Conservation (phyloP, 805 yeast genomes). For the Yamadazyma sp. region DNA sequence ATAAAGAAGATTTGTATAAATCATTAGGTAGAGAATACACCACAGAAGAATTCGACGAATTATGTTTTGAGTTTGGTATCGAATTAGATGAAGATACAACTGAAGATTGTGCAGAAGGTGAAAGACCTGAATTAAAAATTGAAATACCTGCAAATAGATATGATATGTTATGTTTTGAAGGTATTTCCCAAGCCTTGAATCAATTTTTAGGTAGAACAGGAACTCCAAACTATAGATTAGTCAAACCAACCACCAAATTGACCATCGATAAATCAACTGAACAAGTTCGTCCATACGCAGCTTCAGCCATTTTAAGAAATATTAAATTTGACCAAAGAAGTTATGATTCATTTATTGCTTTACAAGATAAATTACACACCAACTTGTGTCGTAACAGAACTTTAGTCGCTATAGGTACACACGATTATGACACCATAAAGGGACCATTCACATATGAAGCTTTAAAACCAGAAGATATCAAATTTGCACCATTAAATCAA, state of each 20-base stretch:
- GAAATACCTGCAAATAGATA: constrained; percentile 98
- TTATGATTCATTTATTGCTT: constrained; percentile 90
- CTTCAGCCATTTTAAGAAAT: constrained; percentile 89
- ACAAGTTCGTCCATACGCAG: constrained; percentile 85
- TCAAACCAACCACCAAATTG: constrained; percentile 58
- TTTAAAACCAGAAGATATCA: constrained; percentile 69
- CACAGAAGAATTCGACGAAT: constrained; percentile 91
- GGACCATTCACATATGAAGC: constrained; percentile 91
- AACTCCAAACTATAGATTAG: constrained; percentile 66
- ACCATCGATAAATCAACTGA: constrained; percentile 74
- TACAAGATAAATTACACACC: constrained; percentile 94
- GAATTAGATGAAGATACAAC: constrained; percentile 98
- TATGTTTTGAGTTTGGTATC: constrained; percentile 95
- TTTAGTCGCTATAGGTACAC: constrained; percentile 97
- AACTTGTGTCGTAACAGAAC: constrained; percentile 97
- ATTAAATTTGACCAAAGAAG: constrained; percentile 77
- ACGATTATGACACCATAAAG: constrained; percentile 76
- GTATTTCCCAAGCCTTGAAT: constrained; percentile 91
- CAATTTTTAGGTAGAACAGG: constrained; percentile 73
- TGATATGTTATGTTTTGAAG: constrained; percentile 97
- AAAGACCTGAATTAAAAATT: constrained; percentile 94
- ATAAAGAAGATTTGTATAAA: constrained; percentile 85
- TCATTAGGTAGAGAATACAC: constrained; percentile 61
- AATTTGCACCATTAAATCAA: constrained; percentile 75
- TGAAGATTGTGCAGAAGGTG: constrained; percentile 65